Conservation (phyloP, 805 yeast species). For the Blastobotrys terrestris region DNA sequence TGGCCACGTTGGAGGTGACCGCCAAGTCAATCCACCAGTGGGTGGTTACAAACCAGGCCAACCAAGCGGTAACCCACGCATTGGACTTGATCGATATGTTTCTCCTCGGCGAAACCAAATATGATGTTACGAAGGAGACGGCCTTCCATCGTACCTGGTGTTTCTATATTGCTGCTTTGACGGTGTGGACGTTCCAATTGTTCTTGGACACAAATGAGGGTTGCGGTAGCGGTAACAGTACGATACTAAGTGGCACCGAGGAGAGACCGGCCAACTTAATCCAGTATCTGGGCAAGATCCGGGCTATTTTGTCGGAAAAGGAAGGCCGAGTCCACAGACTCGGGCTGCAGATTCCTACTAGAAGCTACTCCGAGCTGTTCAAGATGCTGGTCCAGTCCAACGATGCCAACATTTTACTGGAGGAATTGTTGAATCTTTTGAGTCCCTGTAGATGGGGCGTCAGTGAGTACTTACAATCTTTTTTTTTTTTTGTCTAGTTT, state of each 20-base stretch:
- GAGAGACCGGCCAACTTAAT: background rate
- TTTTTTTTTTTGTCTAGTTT: background rate
- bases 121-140: constrained; percentile 21
- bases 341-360: background rate
- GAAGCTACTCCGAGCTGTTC: background rate
- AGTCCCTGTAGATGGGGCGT: constrained; percentile 17
- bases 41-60: constrained; percentile 9
- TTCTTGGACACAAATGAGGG: constrained; percentile 3
- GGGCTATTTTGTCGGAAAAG: constrained; percentile 10
- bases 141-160: constrained; percentile 24
- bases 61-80: constrained; percentile 17
- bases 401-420: constrained; percentile 16
- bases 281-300: constrained; percentile 10
- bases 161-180: constrained; percentile 16
- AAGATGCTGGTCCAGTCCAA: constrained; percentile 5
- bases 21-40: constrained; percentile 10
- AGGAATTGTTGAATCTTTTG: constrained; percentile 9
- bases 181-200: constrained; percentile 18
- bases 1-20: constrained; percentile 2
- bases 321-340: background rate
- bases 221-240: background rate
- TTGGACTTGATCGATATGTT: constrained; percentile 22
- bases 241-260: background rate
- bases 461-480: background rate
- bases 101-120: constrained; percentile 11